phyloP scores from a whole-genome alignment of 352 stramenopile species.

The Phytophthora parvispora region DNA sequence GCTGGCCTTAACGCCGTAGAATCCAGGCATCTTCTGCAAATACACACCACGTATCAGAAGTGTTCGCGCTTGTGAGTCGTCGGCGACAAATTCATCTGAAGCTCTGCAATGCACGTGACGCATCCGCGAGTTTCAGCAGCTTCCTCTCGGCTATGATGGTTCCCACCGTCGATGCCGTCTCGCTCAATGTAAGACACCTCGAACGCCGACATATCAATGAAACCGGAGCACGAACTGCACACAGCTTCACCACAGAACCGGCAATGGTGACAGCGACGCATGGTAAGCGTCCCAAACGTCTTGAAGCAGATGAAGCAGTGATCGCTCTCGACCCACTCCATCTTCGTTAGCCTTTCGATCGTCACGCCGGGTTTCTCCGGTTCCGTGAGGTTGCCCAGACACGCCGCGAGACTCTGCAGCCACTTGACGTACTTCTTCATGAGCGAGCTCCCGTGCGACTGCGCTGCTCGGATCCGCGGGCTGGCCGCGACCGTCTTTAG shows the following conservation, averaged over 20 bases:
- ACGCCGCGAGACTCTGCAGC: constrained; percentile 49
- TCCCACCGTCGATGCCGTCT: background rate
- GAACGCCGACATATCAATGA: constrained; percentile 50
- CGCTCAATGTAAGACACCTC: constrained; percentile 29
- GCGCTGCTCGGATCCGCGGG: constrained; percentile 27
- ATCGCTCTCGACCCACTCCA: constrained; percentile 57
- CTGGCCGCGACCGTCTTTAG: constrained; percentile 39
- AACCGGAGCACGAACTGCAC: constrained; percentile 64
- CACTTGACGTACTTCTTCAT: constrained; percentile 63
- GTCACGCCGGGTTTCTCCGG: constrained; percentile 25
- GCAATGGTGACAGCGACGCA: constrained; percentile 69
- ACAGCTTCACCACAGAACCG: constrained; percentile 75
- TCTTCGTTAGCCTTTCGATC: constrained; percentile 31
- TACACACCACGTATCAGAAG: background rate
- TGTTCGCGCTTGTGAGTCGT: constrained; percentile 4
- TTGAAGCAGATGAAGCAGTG: constrained; percentile 69
- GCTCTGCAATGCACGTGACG: constrained; percentile 27
- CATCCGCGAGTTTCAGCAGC: constrained; percentile 28
- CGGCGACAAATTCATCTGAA: constrained; percentile 35
- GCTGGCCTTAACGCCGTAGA: no score
- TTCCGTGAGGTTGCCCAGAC: constrained; percentile 48
- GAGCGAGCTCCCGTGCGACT: constrained; percentile 22
- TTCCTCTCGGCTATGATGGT: constrained; percentile 17
- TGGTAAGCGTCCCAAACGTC: constrained; percentile 52
- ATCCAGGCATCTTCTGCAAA: no score